These are phyloP conservation scores for Pharnaceum exiguum DNA, from an alignment of 148 eudicot species.

Conservation along the genomic window DNA sequence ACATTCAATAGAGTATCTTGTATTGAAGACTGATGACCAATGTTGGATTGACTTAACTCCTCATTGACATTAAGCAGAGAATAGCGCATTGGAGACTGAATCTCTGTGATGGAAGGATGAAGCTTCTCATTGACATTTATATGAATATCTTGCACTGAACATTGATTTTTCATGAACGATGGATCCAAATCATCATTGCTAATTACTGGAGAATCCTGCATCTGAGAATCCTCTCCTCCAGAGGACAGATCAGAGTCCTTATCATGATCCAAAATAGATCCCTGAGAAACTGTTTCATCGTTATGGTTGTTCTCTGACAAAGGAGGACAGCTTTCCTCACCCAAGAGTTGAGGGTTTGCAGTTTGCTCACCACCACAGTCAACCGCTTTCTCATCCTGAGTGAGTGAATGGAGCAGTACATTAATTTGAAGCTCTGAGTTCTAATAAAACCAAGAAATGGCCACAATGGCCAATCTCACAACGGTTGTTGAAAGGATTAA, in stretches of 20 bases:
- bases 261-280: constrained; percentile 25
- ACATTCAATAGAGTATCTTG: constrained; percentile 22
- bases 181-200: constrained; percentile 20
- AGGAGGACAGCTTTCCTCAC: constrained; percentile 11
- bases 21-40: constrained; percentile 28
- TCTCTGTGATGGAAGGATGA: constrained; percentile 20
- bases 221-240: constrained; percentile 23
- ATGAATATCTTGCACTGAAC: constrained; percentile 28
- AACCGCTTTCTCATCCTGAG: constrained; percentile 19
- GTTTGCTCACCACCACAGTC: constrained; percentile 29
- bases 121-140: constrained; percentile 16
- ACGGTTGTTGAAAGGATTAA: background rate
- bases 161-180: constrained; percentile 22
- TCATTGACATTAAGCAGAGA: constrained; percentile 19
- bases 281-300: constrained; percentile 17
- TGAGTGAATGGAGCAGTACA: background rate
- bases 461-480: no score
- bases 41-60: constrained; percentile 9
- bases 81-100: constrained; percentile 28
- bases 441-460: background rate
- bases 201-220: constrained; percentile 16
- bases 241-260: constrained; percentile 21
- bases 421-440: background rate
- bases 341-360: constrained; percentile 20
- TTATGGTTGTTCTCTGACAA: constrained; percentile 15